phyloP scores from a whole-genome alignment of 169 alveolate species.

The Plasmodium fragile region DNA sequence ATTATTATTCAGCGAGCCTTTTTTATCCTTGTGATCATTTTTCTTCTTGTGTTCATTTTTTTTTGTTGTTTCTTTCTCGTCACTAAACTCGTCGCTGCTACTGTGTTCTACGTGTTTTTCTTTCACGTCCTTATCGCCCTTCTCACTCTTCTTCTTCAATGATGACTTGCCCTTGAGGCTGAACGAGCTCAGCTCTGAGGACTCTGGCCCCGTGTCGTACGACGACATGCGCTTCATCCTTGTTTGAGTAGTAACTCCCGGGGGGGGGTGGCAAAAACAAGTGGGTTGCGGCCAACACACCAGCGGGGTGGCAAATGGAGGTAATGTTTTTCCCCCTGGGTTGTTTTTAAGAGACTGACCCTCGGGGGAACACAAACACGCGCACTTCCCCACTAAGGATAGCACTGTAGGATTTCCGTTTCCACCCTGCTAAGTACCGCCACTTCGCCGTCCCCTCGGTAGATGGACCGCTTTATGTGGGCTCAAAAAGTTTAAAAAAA shows the following conservation, averaged over 20 bases:
- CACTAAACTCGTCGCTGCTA: neutral
- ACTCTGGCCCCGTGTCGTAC: neutral
- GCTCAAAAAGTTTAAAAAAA: neutral
- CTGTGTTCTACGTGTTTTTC: neutral
- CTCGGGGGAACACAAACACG: neutral
- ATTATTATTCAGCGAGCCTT: no score
- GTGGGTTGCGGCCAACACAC: neutral
- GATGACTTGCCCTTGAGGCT: slow-evolving; percentile 6
- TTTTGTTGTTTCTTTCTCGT: neutral
- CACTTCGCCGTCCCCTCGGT: neutral
- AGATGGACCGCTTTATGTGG: neutral
- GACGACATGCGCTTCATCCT: slow-evolving; percentile 26
- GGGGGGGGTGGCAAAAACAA: neutral
- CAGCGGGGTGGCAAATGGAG: neutral
- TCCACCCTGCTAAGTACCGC: neutral
- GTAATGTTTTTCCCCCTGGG: neutral
- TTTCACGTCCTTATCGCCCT: slow-evolving; percentile 1
- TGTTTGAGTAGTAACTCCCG: neutral
- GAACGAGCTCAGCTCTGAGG: neutral
- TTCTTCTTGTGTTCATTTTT: neutral
- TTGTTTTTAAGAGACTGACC: neutral
- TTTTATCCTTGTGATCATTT: neutral
- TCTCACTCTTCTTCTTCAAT: neutral
- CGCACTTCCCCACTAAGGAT: neutral
- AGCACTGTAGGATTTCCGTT: neutral